These are phyloP conservation scores for Mycothermus thermophilus DNA, from an alignment of 495 filamentous ascomycete genomes.

Conservation along the genomic window DNA sequence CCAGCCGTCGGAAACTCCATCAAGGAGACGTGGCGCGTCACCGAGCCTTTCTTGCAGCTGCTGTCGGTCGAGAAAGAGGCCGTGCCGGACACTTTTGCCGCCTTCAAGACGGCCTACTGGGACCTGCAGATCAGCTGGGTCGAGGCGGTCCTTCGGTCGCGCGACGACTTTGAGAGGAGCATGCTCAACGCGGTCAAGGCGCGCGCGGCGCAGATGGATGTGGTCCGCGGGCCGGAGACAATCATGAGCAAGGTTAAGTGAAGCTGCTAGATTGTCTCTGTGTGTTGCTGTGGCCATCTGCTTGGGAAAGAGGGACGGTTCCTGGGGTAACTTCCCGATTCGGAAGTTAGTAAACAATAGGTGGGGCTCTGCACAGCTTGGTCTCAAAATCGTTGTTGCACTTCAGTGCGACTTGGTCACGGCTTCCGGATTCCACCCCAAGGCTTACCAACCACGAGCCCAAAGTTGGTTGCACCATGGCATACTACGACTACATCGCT, in stretches of 20 bases:
- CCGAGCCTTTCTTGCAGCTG: conserved; percentile 64
- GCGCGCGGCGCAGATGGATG: conserved; percentile 67
- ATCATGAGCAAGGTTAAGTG: conserved; percentile 84
- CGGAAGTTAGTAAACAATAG: too few species aligned
- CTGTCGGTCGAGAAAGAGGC: conserved; percentile 60
- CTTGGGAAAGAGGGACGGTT: too few species aligned
- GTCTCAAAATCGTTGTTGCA: too few species aligned
- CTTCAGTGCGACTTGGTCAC: too few species aligned
- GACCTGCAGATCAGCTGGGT: conserved; percentile 93
- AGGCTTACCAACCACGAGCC: too few species aligned
- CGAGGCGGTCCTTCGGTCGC: conserved; percentile 71
- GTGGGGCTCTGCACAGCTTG: too few species aligned
- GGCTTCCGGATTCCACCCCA: too few species aligned
- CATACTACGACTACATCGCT: neutral
- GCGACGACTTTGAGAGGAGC: conserved; percentile 86
- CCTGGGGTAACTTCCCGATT: too few species aligned
- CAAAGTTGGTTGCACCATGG: too few species aligned
- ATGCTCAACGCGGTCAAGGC: conserved; percentile 82
- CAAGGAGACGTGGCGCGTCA: conserved; percentile 83
- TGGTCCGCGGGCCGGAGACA: conserved; percentile 66
- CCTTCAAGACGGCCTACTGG: conserved; percentile 79
- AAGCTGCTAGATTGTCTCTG: too few species aligned
- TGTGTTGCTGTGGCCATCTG: too few species aligned
- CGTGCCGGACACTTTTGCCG: conserved; percentile 63
- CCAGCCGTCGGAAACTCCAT: conserved; percentile 41